Evolutionary conservation across 192 early-diverging fungal species (phyloP).

Genomic region (Endogone sp.): DNA sequence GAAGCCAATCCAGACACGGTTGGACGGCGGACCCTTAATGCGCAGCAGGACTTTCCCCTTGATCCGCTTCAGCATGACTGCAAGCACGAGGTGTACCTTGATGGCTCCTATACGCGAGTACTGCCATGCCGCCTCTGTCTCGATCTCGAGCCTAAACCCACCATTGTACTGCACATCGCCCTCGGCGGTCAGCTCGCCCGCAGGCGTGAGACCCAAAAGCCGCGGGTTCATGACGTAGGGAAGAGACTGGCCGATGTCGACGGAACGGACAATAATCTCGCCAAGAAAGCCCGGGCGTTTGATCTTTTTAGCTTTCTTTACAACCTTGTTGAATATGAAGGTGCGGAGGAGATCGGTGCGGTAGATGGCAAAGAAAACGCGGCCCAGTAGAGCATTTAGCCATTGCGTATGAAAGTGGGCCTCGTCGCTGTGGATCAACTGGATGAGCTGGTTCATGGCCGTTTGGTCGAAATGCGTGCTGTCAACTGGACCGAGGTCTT

Average conservation of each 20-base stretch:
- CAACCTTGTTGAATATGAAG: constrained; percentile 58
- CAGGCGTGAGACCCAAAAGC: constrained; percentile 63
- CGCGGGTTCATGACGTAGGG: constrained; percentile 76
- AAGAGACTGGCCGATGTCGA: constrained; percentile 72
- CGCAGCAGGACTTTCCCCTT: constrained; percentile 70
- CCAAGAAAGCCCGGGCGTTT: constrained; percentile 70
- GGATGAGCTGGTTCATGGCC: constrained; percentile 39
- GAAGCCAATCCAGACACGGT: constrained; percentile 85
- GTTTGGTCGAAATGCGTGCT: constrained; percentile 42
- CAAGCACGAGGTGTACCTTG: constrained; percentile 71
- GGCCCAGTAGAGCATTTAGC: constrained; percentile 85
- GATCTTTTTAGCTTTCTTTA: constrained; percentile 56
- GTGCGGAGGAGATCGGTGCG: constrained; percentile 56
- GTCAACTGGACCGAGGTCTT: constrained; percentile 17
- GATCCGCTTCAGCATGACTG: constrained; percentile 69
- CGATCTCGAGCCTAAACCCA: constrained; percentile 69
- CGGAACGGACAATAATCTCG: constrained; percentile 71
- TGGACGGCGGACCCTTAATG: constrained; percentile 76
- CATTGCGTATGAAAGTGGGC: constrained; percentile 58
- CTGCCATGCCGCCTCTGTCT: constrained; percentile 62
- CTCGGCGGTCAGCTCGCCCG: constrained; percentile 71
- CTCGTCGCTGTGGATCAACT: constrained; percentile 55
- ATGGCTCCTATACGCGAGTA: constrained; percentile 57
- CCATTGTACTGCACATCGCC: constrained; percentile 76
- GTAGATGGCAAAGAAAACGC: constrained; percentile 75